A percentile compares a stretch with the other conserved stretches of the same genome.
These are phyloP conservation scores for Microbotryum silenes-acaulis DNA, from an alignment of 1,284 basidiomycete genomes.

Conservation along the genomic window DNA sequence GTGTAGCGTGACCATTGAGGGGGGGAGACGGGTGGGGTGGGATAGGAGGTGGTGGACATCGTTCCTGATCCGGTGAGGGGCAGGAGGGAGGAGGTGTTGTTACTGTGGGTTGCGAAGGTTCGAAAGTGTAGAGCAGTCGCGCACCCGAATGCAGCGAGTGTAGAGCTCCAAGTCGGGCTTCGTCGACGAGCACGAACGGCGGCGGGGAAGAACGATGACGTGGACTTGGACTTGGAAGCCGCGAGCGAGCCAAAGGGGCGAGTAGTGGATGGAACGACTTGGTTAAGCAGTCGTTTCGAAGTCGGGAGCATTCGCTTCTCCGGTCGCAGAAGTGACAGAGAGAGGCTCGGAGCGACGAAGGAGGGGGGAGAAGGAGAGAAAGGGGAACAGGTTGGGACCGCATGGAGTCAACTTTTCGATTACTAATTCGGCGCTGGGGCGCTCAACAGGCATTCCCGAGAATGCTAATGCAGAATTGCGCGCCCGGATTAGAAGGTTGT, in stretches of 20 bases:
- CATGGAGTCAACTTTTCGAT: no score
- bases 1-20: slow-evolving; percentile 45
- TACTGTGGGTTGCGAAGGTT: background rate
- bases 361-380: no score
- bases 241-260: background rate
- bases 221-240: background rate
- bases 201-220: background rate
- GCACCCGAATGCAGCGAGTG: background rate
- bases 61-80: background rate
- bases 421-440: no score
- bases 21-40: slow-evolving; percentile 11
- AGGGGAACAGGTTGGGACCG: no score
- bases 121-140: background rate
- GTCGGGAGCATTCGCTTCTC: background rate
- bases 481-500: no score
- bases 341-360: no score
- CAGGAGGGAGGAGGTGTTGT: background rate
- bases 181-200: background rate
- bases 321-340: no score
- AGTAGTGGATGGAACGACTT: no score
- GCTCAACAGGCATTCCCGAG: no score
- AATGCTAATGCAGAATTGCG: no score
- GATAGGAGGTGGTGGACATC: slow-evolving; percentile 3
- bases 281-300: background rate
- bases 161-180: background rate